Evolutionary conservation across 768 basidiomycete species (phyloP), one percentile per base, ranked within the genome.

Genomic region (Rhodotorula taiwanensis): DNA sequence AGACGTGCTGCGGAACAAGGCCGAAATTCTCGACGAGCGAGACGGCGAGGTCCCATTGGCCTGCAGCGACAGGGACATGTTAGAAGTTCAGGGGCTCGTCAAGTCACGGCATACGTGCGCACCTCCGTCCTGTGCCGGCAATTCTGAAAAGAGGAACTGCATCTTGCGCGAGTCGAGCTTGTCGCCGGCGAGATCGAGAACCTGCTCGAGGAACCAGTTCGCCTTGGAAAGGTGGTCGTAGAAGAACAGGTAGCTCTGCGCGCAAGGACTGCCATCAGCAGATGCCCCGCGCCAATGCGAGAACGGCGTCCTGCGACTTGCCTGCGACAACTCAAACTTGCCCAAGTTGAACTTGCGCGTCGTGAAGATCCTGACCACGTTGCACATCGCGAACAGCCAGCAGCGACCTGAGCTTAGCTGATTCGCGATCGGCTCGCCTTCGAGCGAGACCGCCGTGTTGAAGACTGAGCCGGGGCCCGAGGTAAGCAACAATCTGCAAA

Each of bases 121-220:
- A 47, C 64, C 67, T 6, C 91, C 91, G 73, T 95, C 92, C 69
- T 84, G 86, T 73, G 94, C 85, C 45, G 89, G 88, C 60, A 86
- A 86, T 13, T 55, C 14, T 9, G 76, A 71, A 10, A 87, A 80
- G 49, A 95, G 82, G 77, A 43, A 62, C 14, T 54, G 52, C 15
- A 69, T 34, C 9, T 21, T 30, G 9, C 92, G 83, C 72, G 88
- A 84, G 55, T 94, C 88, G 54, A 92, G 76, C 2, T 87, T 85
- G 45, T 84, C 81, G 66, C 88, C 83, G 0, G 2, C 8, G 58
- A 86, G 81, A 76, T 93, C 80, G 69, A 97, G 86, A 47, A 86
- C 82, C 42, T 86, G 80, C 76, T 97, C 93, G 21, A 97, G 84
- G 76, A 87, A 94, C 77, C 89, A 91, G 76, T 93, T 93, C 45